A percentile compares a stretch with the other conserved stretches of the same genome.
Evolutionary conservation across 345 rosid species (phyloP).

Genomic region (Reutealis trisperma): DNA sequence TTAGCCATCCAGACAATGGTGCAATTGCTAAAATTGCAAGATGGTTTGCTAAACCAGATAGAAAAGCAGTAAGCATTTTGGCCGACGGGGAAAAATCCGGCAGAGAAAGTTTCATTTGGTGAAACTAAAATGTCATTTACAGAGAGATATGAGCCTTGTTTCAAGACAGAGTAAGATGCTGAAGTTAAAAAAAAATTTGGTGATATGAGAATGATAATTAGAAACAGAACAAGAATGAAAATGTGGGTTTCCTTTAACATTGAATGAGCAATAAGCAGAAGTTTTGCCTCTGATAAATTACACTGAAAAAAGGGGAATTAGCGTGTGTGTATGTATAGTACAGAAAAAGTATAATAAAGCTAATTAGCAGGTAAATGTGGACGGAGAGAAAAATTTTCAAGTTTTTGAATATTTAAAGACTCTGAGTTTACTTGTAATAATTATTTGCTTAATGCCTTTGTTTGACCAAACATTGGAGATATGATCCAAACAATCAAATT

Average conservation of each 20-base stretch:
- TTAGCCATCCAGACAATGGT: slow-evolving; percentile 47
- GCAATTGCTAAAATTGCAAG: background rate
- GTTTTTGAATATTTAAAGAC: too few species aligned
- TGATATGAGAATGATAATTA: background rate
- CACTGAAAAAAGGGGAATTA: too few species aligned
- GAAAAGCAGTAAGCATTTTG: slow-evolving; percentile 32
- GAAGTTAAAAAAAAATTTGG: background rate
- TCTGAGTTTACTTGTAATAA: too few species aligned
- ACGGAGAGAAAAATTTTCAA: too few species aligned
- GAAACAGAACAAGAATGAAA: background rate
- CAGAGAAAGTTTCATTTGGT: slow-evolving; percentile 16
- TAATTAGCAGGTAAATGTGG: too few species aligned
- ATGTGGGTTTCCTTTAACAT: background rate
- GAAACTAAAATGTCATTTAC: slow-evolving; percentile 26
- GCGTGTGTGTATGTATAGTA: too few species aligned
- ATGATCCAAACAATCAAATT: too few species aligned
- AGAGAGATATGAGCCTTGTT: slow-evolving; percentile 30
- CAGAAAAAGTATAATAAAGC: too few species aligned
- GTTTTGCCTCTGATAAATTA: too few species aligned
- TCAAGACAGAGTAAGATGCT: background rate
- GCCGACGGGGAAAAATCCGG: slow-evolving; percentile 35
- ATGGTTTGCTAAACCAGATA: slow-evolving; percentile 22
- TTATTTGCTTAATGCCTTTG: too few species aligned
- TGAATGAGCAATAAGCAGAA: too few species aligned
- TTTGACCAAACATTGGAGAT: too few species aligned